These are phyloP conservation scores for Cercis canadensis DNA, from an alignment of 306 rosid species.

Conservation along the genomic window DNA sequence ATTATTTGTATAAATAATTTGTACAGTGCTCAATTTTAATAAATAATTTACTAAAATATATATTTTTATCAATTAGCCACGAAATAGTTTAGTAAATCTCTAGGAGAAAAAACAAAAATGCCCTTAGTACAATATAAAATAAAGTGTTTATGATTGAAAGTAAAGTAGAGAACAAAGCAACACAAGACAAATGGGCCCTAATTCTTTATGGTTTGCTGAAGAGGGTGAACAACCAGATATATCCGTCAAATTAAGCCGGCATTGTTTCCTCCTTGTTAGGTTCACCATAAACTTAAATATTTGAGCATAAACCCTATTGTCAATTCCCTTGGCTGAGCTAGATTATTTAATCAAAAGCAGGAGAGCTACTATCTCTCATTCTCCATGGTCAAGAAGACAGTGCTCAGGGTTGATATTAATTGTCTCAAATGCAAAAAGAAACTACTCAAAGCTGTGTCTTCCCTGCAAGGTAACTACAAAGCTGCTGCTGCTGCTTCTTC, in stretches of 20 bases:
- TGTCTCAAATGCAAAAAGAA: slow-evolving; percentile 66
- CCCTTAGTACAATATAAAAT: too few species aligned
- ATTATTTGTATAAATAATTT: too few species aligned
- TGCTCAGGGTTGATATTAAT: slow-evolving; percentile 57
- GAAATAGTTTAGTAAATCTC: too few species aligned
- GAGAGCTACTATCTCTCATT: slow-evolving; percentile 6
- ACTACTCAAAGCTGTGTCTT: slow-evolving; percentile 59
- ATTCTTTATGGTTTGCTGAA: slow-evolving; percentile 28
- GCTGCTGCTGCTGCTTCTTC: neutral
- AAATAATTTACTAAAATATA: too few species aligned
- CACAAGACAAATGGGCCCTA: slow-evolving; percentile 19
- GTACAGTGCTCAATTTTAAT: too few species aligned
- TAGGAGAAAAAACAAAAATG: too few species aligned
- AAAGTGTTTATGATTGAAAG: too few species aligned
- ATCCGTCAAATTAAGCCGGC: neutral
- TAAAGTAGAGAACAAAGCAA: too few species aligned
- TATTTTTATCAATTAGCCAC: too few species aligned
- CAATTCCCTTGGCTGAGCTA: slow-evolving; percentile 16
- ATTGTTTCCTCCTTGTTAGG: slow-evolving; percentile 35
- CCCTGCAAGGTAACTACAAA: slow-evolving; percentile 53
- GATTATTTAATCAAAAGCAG: too few species aligned
- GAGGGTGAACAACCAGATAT: slow-evolving; percentile 40
- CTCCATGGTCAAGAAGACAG: slow-evolving; percentile 60
- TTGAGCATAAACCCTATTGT: slow-evolving; percentile 14
- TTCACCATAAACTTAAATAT: slow-evolving; percentile 31